Base-by-base conservation (phyloP, 305 asterid species). In the Fraxinus platypoda region DNA sequence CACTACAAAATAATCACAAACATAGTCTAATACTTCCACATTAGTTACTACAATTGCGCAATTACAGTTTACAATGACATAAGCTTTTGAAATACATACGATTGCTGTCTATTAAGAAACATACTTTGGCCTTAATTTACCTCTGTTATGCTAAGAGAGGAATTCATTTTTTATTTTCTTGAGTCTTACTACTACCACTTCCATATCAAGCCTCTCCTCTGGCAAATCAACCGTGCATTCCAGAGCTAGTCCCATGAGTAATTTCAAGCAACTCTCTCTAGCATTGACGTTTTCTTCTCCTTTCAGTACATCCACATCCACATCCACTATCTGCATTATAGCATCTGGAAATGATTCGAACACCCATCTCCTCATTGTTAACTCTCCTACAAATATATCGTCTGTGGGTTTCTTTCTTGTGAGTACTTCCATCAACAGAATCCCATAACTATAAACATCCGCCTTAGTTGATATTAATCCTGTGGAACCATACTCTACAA, bases 401-500 rank as follows among this genome's bases (percentile, higher is more conserved):
- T 74, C 66, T 1, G 74, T 26, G 2, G 62, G 74, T 3, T 74
- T 74, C 38, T 21, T 28, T 23, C 33, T 64, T 8, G 30, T 62
- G 46, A 82, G 78, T 8, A 76, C 76, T 78, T 87, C 87, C 38
- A 84, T 74, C 80, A 87, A 64, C 73, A 64, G 5, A 64, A 64
- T 64, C 73, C 73, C 30, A 4, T 62, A 87, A 11, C 89, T 87
- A 3, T 87, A 85, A 54, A 83, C 90, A 80, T 87, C 90, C 21
- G 81, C 78, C 9, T 72, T 68, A 0, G 81, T 62, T 4, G 87
- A 85, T 19, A 87, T 86, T 3, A 59, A 75, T 11, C 90, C 81
- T n/a, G 81, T 79, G 12, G 6, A 82, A 28, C 90, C 90, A 70
- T 87, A 85, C 49, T 87, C 90, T 87, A 41, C 64, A n/a, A 52